These are phyloP conservation scores for Tuber brumale DNA, from an alignment of 495 filamentous ascomycete species.

Conservation along the genomic window DNA sequence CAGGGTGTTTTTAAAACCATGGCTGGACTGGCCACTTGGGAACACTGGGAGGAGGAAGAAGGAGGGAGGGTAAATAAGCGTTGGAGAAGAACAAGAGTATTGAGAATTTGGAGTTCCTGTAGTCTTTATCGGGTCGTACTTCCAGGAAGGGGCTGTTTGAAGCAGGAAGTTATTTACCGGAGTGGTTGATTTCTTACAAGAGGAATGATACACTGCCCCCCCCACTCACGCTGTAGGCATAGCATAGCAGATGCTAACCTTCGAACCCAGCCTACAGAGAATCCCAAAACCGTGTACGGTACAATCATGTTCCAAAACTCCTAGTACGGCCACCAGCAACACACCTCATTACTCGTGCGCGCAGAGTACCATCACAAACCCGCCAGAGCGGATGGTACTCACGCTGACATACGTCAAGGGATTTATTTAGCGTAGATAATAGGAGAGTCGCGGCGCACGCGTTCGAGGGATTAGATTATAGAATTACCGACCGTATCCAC, in stretches of 20 bases:
- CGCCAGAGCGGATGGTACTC: slow-evolving; percentile 39
- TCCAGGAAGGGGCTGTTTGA: slow-evolving; percentile 22
- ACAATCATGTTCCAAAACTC: slow-evolving; percentile 38
- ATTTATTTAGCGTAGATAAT: slow-evolving; percentile 51
- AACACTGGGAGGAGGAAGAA: slow-evolving; percentile 1
- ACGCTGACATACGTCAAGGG: slow-evolving; percentile 48
- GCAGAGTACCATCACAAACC: slow-evolving; percentile 39
- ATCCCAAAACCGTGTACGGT: slow-evolving; percentile 45
- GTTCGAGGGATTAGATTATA: slow-evolving; percentile 57
- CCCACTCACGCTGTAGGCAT: neutral
- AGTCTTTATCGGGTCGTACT: slow-evolving; percentile 16
- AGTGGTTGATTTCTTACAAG: slow-evolving; percentile 26
- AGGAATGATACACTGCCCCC: slow-evolving; percentile 7
- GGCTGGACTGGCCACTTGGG: too few species aligned
- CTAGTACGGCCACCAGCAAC: slow-evolving; percentile 39
- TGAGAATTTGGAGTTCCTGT: slow-evolving; percentile 24
- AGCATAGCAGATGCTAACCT: slow-evolving; percentile 4
- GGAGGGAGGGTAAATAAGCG: neutral
- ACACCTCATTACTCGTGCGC: slow-evolving; percentile 42
- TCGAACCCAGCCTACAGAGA: slow-evolving; percentile 42
- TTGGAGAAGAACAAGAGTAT: slow-evolving; percentile 9
- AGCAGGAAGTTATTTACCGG: slow-evolving; percentile 15
- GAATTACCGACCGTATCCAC: slow-evolving; percentile 53
- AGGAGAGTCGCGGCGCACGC: slow-evolving; percentile 46
- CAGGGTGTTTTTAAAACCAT: too few species aligned